Conservation (phyloP, 2,329 filamentous ascomycete genomes). For the Ceratocystis alfenasii region DNA sequence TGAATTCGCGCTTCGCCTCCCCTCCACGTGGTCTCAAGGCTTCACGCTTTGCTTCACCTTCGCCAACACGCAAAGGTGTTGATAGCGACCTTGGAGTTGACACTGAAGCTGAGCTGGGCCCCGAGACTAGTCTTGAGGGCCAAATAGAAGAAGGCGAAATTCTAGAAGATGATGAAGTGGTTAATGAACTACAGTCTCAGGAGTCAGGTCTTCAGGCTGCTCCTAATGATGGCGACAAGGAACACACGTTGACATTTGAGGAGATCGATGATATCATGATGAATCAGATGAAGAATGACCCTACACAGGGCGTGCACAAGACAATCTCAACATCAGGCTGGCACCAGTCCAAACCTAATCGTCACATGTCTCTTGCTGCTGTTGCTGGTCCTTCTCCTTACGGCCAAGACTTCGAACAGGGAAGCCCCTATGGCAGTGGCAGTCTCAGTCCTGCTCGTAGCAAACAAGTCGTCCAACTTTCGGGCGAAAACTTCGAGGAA, state of each 20-base stretch:
- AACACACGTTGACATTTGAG: conserved; percentile 46
- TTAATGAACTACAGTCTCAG: conserved; percentile 22
- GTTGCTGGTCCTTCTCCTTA: conserved; percentile 24
- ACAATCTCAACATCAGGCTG: conserved; percentile 33
- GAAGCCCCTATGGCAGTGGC: conserved; percentile 45
- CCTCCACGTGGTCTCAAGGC: conserved; percentile 32
- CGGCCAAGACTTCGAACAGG: neutral
- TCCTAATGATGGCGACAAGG: conserved; percentile 28
- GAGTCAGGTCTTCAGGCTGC: conserved; percentile 24
- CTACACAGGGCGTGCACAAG: conserved; percentile 62
- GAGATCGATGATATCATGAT: conserved; percentile 96
- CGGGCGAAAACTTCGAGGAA: conserved; percentile 37
- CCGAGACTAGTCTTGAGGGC: conserved; percentile 30
- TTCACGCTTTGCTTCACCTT: conserved; percentile 39
- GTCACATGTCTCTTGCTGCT: conserved; percentile 31
- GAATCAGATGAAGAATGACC: conserved; percentile 67
- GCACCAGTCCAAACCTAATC: conserved; percentile 35
- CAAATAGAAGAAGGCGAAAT: conserved; percentile 27
- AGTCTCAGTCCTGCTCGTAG: conserved; percentile 60
- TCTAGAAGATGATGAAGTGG: conserved; percentile 14
- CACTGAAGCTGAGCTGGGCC: conserved; percentile 28
- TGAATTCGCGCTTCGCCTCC: conserved; percentile 39
- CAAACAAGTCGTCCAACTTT: conserved; percentile 32
- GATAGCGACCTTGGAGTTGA: neutral
- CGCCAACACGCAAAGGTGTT: conserved; percentile 34